phyloP scores from a whole-genome alignment of 257 asterid genomes.

The Fraxinus americana region DNA sequence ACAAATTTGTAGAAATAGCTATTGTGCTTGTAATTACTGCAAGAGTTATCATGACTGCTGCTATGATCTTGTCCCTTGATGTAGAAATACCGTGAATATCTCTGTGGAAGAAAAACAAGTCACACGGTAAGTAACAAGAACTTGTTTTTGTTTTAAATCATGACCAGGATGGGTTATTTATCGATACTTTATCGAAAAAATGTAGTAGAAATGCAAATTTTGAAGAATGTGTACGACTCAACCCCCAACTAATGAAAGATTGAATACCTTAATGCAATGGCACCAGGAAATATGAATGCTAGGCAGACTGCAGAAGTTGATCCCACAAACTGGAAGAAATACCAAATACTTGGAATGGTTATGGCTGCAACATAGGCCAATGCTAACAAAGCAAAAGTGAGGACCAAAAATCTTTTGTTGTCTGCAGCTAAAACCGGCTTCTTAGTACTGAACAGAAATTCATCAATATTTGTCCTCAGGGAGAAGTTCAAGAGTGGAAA shows the following conservation, averaged over 20 bases:
- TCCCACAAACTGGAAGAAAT: slow-evolving; percentile 92
- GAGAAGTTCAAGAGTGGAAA: slow-evolving; percentile 88
- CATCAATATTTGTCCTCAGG: slow-evolving; percentile 74
- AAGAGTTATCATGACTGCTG: slow-evolving; percentile 58
- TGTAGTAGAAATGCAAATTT: background rate
- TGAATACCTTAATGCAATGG: slow-evolving; percentile 64
- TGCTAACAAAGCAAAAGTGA: slow-evolving; percentile 55
- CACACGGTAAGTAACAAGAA: background rate
- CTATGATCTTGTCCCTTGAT: slow-evolving; percentile 70
- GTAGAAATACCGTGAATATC: slow-evolving; percentile 79
- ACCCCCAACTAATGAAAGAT: background rate
- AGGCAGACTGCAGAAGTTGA: slow-evolving; percentile 86
- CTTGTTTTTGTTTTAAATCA: background rate
- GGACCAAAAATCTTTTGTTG: slow-evolving; percentile 56
- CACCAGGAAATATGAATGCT: slow-evolving; percentile 91
- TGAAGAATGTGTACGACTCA: background rate
- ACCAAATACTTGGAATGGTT: slow-evolving; percentile 88
- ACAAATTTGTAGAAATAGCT: slow-evolving; percentile 78
- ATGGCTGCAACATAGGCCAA: slow-evolving; percentile 67
- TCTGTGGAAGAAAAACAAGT: slow-evolving; percentile 42
- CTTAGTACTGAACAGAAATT: slow-evolving; percentile 61
- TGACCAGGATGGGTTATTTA: background rate
- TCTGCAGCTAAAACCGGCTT: slow-evolving; percentile 48
- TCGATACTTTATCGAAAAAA: too few relatives aligned
- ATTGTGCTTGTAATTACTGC: slow-evolving; percentile 73